Percentiles rank a stretch among this genome's conserved stretches.
Evolutionary conservation across 495 filamentous ascomycete species (phyloP).

Genomic region (Penicillium paradoxum): DNA sequence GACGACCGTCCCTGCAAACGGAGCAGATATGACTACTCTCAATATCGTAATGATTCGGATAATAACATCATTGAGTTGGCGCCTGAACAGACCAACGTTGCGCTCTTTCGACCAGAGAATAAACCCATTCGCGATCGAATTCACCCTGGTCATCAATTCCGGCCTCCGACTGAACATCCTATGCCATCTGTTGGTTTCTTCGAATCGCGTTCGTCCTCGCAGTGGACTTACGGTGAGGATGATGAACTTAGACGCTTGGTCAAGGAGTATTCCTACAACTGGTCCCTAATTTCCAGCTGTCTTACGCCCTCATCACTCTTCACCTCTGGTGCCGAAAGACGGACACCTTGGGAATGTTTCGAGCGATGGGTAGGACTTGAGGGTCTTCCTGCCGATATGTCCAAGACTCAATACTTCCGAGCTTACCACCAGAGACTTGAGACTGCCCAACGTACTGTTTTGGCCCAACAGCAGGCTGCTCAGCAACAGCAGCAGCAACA

Average conservation of each 20-base stretch:
- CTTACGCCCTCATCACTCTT: constrained; percentile 68
- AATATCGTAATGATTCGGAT: constrained; percentile 59
- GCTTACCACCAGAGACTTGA: constrained; percentile 78
- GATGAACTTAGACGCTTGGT: constrained; percentile 80
- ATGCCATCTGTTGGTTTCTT: constrained; percentile 90
- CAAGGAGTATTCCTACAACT: constrained; percentile 92
- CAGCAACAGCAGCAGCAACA: constrained; percentile 55
- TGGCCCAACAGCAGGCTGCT: constrained; percentile 56
- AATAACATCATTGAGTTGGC: constrained; percentile 46
- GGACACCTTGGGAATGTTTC: constrained; percentile 98
- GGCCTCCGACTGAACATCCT: constrained; percentile 80
- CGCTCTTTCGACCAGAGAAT: constrained; percentile 84
- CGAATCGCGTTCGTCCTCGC: constrained; percentile 75
- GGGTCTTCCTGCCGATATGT: constrained; percentile 84
- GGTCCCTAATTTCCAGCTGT: constrained; percentile 83
- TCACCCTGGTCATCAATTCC: constrained; percentile 86
- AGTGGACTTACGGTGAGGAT: constrained; percentile 87
- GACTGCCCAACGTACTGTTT: constrained; percentile 62
- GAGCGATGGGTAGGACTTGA: constrained; percentile 92
- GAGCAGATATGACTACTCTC: constrained; percentile 71
- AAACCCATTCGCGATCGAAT: constrained; percentile 85
- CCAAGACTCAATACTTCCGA: constrained; percentile 86
- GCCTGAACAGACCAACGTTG: constrained; percentile 72
- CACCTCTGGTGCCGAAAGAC: constrained; percentile 76
- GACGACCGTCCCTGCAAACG: constrained; percentile 67